Percentiles rank a stretch among this genome's conserved stretches.
These are phyloP conservation scores for Posidonia oceanica DNA, from an alignment of 116 monocot species.

Conservation along the genomic window DNA sequence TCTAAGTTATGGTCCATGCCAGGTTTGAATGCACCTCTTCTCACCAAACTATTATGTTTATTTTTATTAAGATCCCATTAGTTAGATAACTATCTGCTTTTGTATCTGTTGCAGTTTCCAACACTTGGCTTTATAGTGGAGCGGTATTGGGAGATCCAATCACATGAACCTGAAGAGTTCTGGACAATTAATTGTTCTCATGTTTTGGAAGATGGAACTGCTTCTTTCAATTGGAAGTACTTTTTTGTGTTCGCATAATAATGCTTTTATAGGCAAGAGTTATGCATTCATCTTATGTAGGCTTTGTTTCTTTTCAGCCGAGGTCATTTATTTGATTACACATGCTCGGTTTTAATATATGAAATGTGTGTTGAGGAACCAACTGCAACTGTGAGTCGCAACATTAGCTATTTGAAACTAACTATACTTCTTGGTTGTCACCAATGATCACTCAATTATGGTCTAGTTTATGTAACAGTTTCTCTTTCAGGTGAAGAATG, in stretches of 20 bases:
- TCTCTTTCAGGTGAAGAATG: conserved; percentile 58
- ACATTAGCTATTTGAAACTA: background rate
- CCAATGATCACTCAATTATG: background rate
- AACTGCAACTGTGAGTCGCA: conserved; percentile 65
- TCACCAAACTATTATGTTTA: background rate
- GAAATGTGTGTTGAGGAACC: conserved; percentile 95
- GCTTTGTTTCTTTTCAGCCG: conserved; percentile 30
- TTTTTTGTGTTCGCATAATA: conserved; percentile 5
- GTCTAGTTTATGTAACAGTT: background rate
- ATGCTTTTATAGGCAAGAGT: too few relatives aligned
- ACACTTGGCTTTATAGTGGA: conserved; percentile 98
- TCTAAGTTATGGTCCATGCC: conserved; percentile 96
- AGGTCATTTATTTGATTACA: conserved; percentile 79
- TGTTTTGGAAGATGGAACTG: conserved; percentile 63
- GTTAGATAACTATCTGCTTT: background rate
- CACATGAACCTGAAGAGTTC: conserved; percentile 96
- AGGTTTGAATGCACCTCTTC: conserved; percentile 35
- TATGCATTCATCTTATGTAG: background rate
- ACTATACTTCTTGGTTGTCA: background rate
- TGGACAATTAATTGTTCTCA: conserved; percentile 94
- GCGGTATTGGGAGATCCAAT: conserved; percentile 90
- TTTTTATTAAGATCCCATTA: background rate
- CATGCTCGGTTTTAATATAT: conserved; percentile 68
- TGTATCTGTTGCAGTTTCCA: conserved; percentile 54
- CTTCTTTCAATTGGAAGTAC: conserved; percentile 77